Evolutionary conservation across 2,329 filamentous ascomycete species (phyloP).

Genomic region (Talaromyces amestolkiae): DNA sequence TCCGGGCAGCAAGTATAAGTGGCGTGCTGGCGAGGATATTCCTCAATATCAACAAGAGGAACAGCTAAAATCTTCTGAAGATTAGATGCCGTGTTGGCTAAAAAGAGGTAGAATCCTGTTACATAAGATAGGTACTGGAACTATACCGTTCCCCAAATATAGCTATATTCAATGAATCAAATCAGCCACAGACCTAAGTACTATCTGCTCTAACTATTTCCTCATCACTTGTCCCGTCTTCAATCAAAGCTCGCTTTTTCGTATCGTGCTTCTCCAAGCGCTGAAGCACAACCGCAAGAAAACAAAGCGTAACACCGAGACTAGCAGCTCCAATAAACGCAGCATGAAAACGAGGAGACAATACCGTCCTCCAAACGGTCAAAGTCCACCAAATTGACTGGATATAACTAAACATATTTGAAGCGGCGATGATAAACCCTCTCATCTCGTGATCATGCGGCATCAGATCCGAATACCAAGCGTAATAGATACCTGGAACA

Average conservation of each 20-base stretch:
- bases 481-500: slow-evolving; percentile 14
- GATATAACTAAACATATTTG: slow-evolving; percentile 15
- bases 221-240: neutral
- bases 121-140: neutral
- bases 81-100: neutral
- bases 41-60: slow-evolving; percentile 27
- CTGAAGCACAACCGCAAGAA: slow-evolving; percentile 18
- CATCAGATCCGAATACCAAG: slow-evolving; percentile 14
- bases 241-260: slow-evolving; percentile 1
- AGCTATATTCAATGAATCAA: too few species aligned
- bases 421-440: slow-evolving; percentile 8
- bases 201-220: neutral
- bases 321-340: slow-evolving; percentile 6
- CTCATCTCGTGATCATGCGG: slow-evolving; percentile 16
- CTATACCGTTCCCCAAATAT: neutral
- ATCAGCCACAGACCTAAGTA: neutral
- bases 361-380: slow-evolving; percentile 10
- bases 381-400: slow-evolving; percentile 12
- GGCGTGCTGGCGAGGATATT: slow-evolving; percentile 34
- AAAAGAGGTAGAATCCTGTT: too few species aligned
- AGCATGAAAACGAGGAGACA: slow-evolving; percentile 13
- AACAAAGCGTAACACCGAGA: neutral
- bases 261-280: slow-evolving; percentile 25
- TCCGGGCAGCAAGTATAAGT: slow-evolving; percentile 37
- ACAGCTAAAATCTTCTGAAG: neutral